phyloP scores from a whole-genome alignment of 345 rosid genomes.

The Brassica carinata region DNA sequence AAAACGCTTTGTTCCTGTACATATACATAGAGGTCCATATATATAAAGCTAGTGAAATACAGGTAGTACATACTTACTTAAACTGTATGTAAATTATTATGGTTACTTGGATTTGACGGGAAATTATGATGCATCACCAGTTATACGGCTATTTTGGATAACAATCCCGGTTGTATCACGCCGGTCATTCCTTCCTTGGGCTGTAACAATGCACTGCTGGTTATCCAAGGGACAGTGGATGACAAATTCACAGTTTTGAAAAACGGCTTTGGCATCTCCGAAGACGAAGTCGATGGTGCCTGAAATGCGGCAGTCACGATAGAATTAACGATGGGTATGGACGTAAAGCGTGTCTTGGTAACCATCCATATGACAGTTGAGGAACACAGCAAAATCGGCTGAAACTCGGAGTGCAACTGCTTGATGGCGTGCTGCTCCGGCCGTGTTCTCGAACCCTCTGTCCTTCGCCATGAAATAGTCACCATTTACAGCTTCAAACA shows the following conservation, averaged over 20 bases:
- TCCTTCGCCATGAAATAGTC: conserved; percentile 62
- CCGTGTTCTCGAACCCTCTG: conserved; percentile 69
- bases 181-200: conserved; percentile 60
- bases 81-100: background rate
- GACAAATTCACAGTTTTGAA: conserved; percentile 70
- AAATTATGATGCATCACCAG: conserved; percentile 41
- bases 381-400: conserved; percentile 53
- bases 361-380: conserved; percentile 61
- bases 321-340: conserved; percentile 75
- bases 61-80: background rate
- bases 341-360: conserved; percentile 72
- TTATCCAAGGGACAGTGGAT: conserved; percentile 54
- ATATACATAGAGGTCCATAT: background rate
- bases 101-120: conserved; percentile 43
- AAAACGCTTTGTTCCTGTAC: conserved; percentile 46
- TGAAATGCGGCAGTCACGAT: conserved; percentile 64
- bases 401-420: conserved; percentile 73
- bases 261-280: conserved; percentile 57
- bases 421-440: conserved; percentile 63
- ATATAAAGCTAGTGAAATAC: background rate
- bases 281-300: conserved; percentile 78
- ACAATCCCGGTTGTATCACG: conserved; percentile 56
- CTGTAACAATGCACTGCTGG: conserved; percentile 64
- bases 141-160: conserved; percentile 63
- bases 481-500: conserved; percentile 51